These are phyloP conservation scores for Pseudogymnoascus sp. DNA, from an alignment of 2,329 filamentous ascomycete genomes.

Conservation along the genomic window DNA sequence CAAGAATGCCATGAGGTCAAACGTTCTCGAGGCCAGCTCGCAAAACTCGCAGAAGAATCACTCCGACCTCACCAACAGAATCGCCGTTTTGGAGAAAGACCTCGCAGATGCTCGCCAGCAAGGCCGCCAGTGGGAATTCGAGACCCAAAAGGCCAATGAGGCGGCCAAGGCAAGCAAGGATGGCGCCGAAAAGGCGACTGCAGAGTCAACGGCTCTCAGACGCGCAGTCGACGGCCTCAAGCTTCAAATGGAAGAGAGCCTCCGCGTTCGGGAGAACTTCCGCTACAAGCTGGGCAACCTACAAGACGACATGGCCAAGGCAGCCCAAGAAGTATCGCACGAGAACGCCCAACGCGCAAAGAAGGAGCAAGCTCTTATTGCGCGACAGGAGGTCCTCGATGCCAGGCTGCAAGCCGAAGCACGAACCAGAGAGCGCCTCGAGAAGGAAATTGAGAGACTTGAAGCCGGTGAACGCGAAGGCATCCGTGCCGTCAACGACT, in stretches of 20 bases:
- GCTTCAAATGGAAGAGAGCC: slow-evolving; percentile 76
- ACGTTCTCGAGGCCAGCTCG: slow-evolving; percentile 62
- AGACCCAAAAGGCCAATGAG: slow-evolving; percentile 52
- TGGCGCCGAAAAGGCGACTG: slow-evolving; percentile 47
- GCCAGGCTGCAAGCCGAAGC: slow-evolving; percentile 67
- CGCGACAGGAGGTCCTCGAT: slow-evolving; percentile 72
- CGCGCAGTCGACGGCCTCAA: slow-evolving; percentile 65
- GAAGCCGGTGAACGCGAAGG: slow-evolving; percentile 57
- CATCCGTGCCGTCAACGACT: slow-evolving; percentile 55
- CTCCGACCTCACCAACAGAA: slow-evolving; percentile 46
- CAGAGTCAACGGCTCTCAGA: slow-evolving; percentile 64
- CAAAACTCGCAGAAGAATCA: slow-evolving; percentile 46
- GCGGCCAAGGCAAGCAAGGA: slow-evolving; percentile 57
- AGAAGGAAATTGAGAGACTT: slow-evolving; percentile 57
- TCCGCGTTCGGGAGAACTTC: slow-evolving; percentile 75
- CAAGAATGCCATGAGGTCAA: slow-evolving; percentile 52
- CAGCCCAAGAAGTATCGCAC: slow-evolving; percentile 69
- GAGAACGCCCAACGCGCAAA: slow-evolving; percentile 74
- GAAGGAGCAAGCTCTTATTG: slow-evolving; percentile 70
- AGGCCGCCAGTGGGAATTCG: slow-evolving; percentile 50
- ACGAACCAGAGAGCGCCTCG: slow-evolving; percentile 58
- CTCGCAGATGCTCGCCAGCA: slow-evolving; percentile 49
- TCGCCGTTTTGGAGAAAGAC: slow-evolving; percentile 46
- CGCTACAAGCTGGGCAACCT: slow-evolving; percentile 75
- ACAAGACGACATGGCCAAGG: slow-evolving; percentile 77